Percentiles rank a stretch among this genome's conserved stretches.
Evolutionary conservation across 257 asterid species (phyloP).

Genomic region (Gardenia jasminoides): DNA sequence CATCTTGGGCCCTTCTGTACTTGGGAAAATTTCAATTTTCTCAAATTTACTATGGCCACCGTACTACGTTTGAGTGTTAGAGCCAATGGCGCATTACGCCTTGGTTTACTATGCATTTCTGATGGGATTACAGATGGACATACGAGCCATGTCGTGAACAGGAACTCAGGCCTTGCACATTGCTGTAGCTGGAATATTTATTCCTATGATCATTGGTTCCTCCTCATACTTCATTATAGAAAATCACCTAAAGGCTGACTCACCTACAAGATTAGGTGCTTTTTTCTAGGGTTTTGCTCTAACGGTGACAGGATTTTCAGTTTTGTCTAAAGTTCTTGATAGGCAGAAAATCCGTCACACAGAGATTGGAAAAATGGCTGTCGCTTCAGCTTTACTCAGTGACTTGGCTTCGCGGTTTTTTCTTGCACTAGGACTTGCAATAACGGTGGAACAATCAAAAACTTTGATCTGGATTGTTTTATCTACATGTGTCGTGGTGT

Average conservation of each 20-base stretch:
- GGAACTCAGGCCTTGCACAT: conserved; percentile 55
- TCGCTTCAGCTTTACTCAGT: conserved; percentile 48
- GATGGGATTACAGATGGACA: conserved; percentile 70
- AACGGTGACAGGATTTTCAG: conserved; percentile 59
- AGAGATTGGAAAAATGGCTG: conserved; percentile 67
- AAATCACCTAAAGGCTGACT: background rate
- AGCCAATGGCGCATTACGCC: conserved; percentile 87
- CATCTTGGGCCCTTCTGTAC: conserved; percentile 67
- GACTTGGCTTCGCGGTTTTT: conserved; percentile 68
- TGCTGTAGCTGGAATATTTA: conserved; percentile 51
- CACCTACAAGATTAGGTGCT: conserved; percentile 32
- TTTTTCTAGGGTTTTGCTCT: conserved; percentile 80
- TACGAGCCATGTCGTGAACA: conserved; percentile 41
- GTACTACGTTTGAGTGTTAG: conserved; percentile 54
- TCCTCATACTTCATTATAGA: conserved; percentile 38
- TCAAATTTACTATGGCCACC: conserved; percentile 54
- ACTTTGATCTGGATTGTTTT: conserved; percentile 45
- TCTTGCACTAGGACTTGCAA: conserved; percentile 46
- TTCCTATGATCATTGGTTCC: conserved; percentile 58
- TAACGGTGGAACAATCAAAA: conserved; percentile 25
- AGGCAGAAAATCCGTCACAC: conserved; percentile 62
- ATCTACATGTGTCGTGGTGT: conserved; percentile 34
- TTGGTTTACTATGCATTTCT: conserved; percentile 68
- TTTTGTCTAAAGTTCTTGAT: conserved; percentile 56
- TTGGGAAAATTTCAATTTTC: conserved; percentile 45